phyloP scores from a whole-genome alignment of 2,329 filamentous ascomycete genomes.

The Chaetomium globosum region DNA sequence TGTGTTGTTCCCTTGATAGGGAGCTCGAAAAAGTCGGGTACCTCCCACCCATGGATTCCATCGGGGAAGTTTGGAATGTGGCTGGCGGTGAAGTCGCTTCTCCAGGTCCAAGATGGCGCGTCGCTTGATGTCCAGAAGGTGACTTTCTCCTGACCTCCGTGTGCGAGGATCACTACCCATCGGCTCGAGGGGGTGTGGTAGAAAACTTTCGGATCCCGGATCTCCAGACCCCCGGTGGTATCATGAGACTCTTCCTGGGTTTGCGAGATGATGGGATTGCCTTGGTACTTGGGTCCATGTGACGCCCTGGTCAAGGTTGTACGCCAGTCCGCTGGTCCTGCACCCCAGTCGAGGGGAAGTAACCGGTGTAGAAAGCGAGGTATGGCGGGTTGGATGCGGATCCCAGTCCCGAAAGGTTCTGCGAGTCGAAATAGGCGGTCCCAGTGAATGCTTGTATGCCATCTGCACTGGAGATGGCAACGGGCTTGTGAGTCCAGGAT shows the following conservation, averaged over 20 bases:
- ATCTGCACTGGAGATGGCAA: constrained; percentile 15
- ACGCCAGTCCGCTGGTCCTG: constrained; percentile 19
- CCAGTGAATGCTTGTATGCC: constrained; percentile 18
- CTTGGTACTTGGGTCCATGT: constrained; percentile 11
- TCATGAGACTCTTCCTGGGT: constrained; percentile 16
- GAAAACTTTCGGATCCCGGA: constrained; percentile 15
- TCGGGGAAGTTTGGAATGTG: constrained; percentile 7
- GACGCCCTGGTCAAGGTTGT: constrained; percentile 15
- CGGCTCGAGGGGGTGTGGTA: constrained; percentile 13
- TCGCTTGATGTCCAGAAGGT: constrained; percentile 16
- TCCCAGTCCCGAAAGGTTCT: constrained; percentile 13
- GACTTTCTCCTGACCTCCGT: constrained; percentile 17
- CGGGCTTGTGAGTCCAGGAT: constrained; percentile 14
- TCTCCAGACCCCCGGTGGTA: constrained; percentile 6
- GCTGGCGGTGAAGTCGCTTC: constrained; percentile 12
- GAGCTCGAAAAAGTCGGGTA: constrained; percentile 17
- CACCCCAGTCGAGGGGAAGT: constrained; percentile 5
- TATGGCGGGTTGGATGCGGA: constrained; percentile 17
- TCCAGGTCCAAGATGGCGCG: constrained; percentile 11
- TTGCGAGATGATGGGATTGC: constrained; percentile 12
- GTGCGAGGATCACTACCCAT: constrained; percentile 15
- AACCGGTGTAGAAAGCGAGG: constrained; percentile 16
- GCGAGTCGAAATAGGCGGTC: constrained; percentile 2
- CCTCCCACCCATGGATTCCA: constrained; percentile 15
- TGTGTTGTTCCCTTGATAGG: constrained; percentile 8